phyloP scores from a whole-genome alignment of 2,329 filamentous ascomycete species.

The Juglanconis oblonga region DNA sequence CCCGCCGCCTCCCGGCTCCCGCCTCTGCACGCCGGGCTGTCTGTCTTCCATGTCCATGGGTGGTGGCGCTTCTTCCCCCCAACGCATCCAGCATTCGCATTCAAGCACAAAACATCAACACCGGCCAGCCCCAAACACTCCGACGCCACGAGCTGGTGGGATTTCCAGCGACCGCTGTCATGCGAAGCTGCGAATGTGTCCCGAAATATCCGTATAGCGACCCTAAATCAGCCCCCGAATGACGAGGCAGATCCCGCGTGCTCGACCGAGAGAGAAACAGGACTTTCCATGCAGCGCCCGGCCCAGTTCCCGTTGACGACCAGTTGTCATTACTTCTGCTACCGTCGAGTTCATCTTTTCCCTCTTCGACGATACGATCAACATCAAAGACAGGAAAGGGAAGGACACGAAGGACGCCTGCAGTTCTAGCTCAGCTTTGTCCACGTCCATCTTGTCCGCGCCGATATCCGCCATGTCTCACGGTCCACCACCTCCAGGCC shows the following conservation, averaged over 20 bases:
- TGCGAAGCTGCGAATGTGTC: neutral
- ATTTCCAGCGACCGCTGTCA: neutral
- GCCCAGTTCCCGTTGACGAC: conserved; percentile 4
- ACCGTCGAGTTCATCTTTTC: conserved; percentile 4
- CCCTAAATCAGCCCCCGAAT: neutral
- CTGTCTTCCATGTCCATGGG: neutral
- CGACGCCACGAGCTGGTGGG: neutral
- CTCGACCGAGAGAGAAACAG: neutral
- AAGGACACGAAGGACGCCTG: neutral
- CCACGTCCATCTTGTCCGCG: neutral
- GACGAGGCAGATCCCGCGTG: neutral
- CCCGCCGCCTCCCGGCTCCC: neutral
- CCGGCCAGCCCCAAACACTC: neutral
- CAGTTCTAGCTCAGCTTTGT: conserved; percentile 3
- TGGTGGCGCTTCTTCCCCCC: neutral
- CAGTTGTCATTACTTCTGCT: neutral
- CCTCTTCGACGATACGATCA: neutral
- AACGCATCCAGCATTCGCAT: neutral
- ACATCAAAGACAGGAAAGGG: neutral
- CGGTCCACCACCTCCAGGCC: conserved; percentile 16
- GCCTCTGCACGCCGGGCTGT: neutral
- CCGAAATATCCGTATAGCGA: conserved; percentile 1
- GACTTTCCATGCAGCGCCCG: conserved; percentile 5
- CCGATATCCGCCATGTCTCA: conserved; percentile 18
- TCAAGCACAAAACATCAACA: neutral